Evolutionary conservation across 1,284 basidiomycete species (phyloP).

Genomic region (Microbotryum violaceum): DNA sequence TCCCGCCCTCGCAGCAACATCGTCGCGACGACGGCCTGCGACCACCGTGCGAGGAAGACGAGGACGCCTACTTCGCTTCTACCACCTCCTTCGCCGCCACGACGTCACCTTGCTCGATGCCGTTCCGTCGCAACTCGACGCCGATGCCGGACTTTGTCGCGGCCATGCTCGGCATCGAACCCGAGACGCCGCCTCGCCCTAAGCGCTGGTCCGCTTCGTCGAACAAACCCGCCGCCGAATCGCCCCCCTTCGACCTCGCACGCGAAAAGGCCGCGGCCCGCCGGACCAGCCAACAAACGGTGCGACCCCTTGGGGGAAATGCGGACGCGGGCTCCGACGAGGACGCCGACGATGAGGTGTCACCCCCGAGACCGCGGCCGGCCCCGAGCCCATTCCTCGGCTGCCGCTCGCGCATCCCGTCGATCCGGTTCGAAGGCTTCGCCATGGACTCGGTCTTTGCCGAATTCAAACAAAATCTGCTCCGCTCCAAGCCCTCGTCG

Average conservation of each 20-base stretch:
- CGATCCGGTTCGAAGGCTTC: conserved; percentile 33
- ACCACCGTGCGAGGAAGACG: conserved; percentile 5
- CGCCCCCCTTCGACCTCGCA: conserved; percentile 15
- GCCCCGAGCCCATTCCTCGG: not conserved
- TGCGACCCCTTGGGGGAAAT: not conserved
- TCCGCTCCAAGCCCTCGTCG: conserved; percentile 1
- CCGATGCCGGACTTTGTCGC: conserved; percentile 15
- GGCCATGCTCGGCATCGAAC: conserved; percentile 19
- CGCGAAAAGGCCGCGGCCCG: conserved; percentile 10
- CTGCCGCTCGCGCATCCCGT: conserved; percentile 21
- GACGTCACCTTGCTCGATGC: not conserved
- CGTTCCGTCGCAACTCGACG: conserved; percentile 21
- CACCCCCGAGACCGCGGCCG: conserved; percentile 12
- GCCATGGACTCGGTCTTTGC: conserved; percentile 33
- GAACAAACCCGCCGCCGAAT: conserved; percentile 5
- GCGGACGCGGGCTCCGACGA: not conserved
- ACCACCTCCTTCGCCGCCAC: not conserved
- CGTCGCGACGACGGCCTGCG: not conserved
- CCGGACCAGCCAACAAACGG: not conserved
- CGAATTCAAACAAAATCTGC: conserved; percentile 30
- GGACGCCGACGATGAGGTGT: conserved; percentile 27
- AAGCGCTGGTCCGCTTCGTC: conserved; percentile 20
- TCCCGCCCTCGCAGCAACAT: too few relatives aligned
- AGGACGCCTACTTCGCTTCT: conserved; percentile 2
- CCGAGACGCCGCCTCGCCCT: conserved; percentile 24